phyloP scores from a whole-genome alignment of 225 moss, liverwort and hornwort genomes.

The Sphagnum tenellum region DNA sequence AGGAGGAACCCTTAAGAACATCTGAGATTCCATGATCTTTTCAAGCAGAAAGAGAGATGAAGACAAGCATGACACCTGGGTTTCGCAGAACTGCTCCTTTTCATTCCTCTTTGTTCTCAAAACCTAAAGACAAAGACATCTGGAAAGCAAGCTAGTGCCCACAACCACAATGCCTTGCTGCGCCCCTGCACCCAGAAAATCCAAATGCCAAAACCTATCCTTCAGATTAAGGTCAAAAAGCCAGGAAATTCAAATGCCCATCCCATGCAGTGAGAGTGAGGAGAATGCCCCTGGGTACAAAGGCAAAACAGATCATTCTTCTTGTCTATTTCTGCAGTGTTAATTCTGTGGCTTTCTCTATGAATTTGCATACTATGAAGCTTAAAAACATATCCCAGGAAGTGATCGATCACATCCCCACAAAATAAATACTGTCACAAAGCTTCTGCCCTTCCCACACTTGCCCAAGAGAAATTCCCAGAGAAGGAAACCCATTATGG shows the following conservation, averaged over 20 bases:
- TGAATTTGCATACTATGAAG: not conserved
- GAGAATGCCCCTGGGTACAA: too few species aligned
- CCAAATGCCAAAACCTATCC: not conserved
- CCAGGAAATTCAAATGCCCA: too few species aligned
- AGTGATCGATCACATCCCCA: not conserved
- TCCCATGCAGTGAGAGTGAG: not conserved
- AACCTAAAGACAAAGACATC: slow-evolving; percentile 5
- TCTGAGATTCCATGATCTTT: too few species aligned
- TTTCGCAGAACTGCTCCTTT: slow-evolving; percentile 34
- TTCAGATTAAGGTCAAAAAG: too few species aligned
- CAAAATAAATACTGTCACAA: not conserved
- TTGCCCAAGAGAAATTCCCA: not conserved
- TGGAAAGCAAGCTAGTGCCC: not conserved
- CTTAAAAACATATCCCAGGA: slow-evolving; percentile 1
- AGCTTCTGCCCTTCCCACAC: not conserved
- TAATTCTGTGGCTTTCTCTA: too few species aligned
- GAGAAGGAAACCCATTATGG: not conserved
- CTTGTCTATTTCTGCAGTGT: not conserved
- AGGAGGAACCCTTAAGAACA: too few species aligned
- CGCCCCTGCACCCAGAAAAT: not conserved
- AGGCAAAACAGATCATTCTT: not conserved
- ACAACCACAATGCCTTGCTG: too few species aligned
- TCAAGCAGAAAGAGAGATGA: too few species aligned
- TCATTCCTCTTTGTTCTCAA: slow-evolving; percentile 25
- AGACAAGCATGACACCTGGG: slow-evolving; percentile 18